These are phyloP conservation scores for Saccharomycopsis lassenensis DNA, from an alignment of 805 yeast genomes.

Conservation along the genomic window DNA sequence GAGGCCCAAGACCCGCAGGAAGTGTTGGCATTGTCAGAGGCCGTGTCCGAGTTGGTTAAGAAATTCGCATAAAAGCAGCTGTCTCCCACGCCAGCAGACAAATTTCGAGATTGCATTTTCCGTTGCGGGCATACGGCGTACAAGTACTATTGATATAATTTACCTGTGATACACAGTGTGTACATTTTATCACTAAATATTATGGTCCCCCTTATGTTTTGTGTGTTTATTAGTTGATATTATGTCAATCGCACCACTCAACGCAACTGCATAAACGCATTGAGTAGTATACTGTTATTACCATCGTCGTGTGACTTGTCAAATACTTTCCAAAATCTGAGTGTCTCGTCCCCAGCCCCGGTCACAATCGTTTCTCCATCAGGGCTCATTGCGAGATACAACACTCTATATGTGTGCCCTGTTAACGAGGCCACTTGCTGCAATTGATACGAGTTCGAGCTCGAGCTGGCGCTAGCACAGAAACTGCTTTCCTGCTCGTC, in stretches of 20 bases:
- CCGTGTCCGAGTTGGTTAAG: slow-evolving; percentile 30
- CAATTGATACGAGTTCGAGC: slow-evolving; percentile 29
- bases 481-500: neutral
- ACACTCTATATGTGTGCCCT: slow-evolving; percentile 88
- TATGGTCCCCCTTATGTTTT: too few relatives aligned
- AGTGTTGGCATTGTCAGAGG: slow-evolving; percentile 35
- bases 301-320: slow-evolving; percentile 56
- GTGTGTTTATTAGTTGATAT: too few relatives aligned
- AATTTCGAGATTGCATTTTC: too few relatives aligned
- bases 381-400: slow-evolving; percentile 82
- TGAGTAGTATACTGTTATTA: slow-evolving; percentile 53
- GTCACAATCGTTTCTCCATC: slow-evolving; percentile 96
- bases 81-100: too few relatives aligned
- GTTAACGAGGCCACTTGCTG: slow-evolving; percentile 87
- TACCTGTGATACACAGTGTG: too few relatives aligned
- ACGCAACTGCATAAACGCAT: slow-evolving; percentile 66
- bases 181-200: too few relatives aligned
- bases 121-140: too few relatives aligned
- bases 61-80: slow-evolving; percentile 9
- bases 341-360: slow-evolving; percentile 97
- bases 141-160: too few relatives aligned
- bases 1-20: slow-evolving; percentile 55
- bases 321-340: slow-evolving; percentile 91
- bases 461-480: neutral
- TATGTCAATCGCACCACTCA: slow-evolving; percentile 26